Base-by-base conservation (phyloP, 495 filamentous ascomycete species). In the Lophiostoma macrostomum region DNA sequence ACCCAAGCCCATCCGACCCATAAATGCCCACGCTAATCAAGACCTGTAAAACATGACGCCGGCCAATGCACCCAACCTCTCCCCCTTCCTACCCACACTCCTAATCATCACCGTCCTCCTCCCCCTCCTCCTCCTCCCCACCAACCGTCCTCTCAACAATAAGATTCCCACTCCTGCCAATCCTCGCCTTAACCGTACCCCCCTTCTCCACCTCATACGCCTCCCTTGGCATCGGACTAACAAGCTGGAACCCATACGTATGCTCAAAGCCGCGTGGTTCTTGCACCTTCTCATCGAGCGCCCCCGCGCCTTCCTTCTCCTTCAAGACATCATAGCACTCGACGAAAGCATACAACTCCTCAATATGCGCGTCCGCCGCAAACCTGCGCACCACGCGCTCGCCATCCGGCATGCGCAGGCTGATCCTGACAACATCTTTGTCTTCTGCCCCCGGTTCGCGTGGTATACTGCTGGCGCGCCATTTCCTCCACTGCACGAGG, bases 291-390 rank as follows among this genome's bases (percentile, higher is more conserved):
- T 69, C 56, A 19, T 66, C 39, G 20, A 49, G 20, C n/a, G 44
- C 19, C 3, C 35, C 19, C 42, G 69, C 59, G 18, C 68, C 67
- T 5, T 63, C 63, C 27, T 74, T 67, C 5, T 63, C 63, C 27
- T 74, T 67, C 7, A 90, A 54, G 0, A 83, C 50, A 44, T 89
- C 84, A 66, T 91, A 84, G 69, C 93, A 97, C 64, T 97, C 94
- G 2, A 97, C 90, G 69, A 94, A 95, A 1, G 91, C 94, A 69
- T 98, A 97, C 0, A 98, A 70, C 61, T 96, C 90, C 65, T 98
- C 93, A 23, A 97, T 71, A 1, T 74, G 73, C 0, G 84, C 79
- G 1, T 80, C 72, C 2, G 75, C 71, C 1, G 72, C 60, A 60
- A 98, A 97, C 40, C 74, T 77, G 25, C 91, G 80, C 50, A 91